A percentile compares a stretch with the other conserved stretches of the same genome.
These are phyloP conservation scores for Pseudomonodictys pantanalensis DNA, from an alignment of 495 filamentous ascomycete species.

Conservation along the genomic window DNA sequence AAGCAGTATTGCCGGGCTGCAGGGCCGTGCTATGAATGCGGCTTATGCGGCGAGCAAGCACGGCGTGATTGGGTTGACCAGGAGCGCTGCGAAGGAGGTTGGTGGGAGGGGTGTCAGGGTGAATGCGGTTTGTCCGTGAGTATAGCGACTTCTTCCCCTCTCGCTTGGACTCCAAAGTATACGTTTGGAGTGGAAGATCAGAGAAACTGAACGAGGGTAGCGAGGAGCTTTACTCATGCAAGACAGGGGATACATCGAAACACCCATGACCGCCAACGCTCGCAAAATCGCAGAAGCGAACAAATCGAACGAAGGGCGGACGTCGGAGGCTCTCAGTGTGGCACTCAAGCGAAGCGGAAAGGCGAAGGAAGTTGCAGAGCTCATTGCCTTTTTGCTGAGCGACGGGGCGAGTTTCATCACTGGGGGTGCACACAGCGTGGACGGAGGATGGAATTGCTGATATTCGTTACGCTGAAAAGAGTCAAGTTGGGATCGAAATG, in stretches of 20 bases:
- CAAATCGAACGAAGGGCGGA: neutral
- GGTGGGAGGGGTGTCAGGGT: conserved; percentile 54
- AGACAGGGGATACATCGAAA: conserved; percentile 26
- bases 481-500: too few species aligned
- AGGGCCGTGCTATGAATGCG: conserved; percentile 48
- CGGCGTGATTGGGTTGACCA: conserved; percentile 59
- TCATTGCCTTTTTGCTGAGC: conserved; percentile 36
- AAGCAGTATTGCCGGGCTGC: conserved; percentile 52
- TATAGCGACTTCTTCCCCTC: neutral
- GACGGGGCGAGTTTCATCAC: conserved; percentile 37
- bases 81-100: conserved; percentile 56
- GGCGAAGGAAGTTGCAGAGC: conserved; percentile 31
- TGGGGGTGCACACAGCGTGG: conserved; percentile 26
- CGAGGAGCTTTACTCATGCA: neutral
- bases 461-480: too few species aligned
- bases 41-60: conserved; percentile 57
- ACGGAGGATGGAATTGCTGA: conserved; percentile 37
- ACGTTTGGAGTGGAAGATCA: neutral
- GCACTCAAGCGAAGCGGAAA: conserved; percentile 20
- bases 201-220: neutral
- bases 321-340: neutral
- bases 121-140: conserved; percentile 47
- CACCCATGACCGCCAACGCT: conserved; percentile 21
- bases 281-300: neutral
- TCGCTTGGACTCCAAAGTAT: neutral